These are phyloP conservation scores for Sporothrix pallida DNA, from an alignment of 2,329 filamentous ascomycete genomes.

Conservation along the genomic window DNA sequence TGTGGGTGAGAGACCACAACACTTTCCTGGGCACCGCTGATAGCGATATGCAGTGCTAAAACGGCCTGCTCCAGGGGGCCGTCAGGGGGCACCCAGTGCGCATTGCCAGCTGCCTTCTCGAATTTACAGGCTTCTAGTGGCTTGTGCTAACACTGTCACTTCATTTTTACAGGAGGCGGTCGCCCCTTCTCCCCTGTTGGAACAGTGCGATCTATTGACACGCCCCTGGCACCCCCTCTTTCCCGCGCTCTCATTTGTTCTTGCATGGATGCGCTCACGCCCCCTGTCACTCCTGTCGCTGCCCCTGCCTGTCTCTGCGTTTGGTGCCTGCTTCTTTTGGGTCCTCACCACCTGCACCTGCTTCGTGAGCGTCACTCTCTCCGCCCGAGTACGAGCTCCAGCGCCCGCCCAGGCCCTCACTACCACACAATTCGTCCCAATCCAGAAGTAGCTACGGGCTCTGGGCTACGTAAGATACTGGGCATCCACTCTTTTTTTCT, in stretches of 20 bases:
- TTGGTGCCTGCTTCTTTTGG: neutral
- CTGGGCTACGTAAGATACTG: slow-evolving; percentile 8
- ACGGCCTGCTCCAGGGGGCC: neutral
- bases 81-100: neutral
- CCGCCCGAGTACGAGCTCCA: slow-evolving; percentile 16
- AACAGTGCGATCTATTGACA: slow-evolving; percentile 10
- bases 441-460: slow-evolving; percentile 21
- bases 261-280: slow-evolving; percentile 27
- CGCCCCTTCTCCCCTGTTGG: slow-evolving; percentile 14
- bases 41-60: slow-evolving; percentile 20
- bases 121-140: neutral
- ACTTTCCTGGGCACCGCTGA: neutral
- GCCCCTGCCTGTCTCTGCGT: neutral
- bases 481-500: slow-evolving; percentile 21
- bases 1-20: neutral
- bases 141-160: neutral
- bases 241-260: slow-evolving; percentile 29
- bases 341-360: slow-evolving; percentile 13
- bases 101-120: neutral
- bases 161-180: neutral
- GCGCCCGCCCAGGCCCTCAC: neutral
- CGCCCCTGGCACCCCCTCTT: slow-evolving; percentile 18
- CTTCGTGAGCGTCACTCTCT: slow-evolving; percentile 4
- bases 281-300: slow-evolving; percentile 15
- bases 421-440: slow-evolving; percentile 16